These are phyloP conservation scores for Suhomyces bokatorum DNA, from an alignment of 1,139 yeast genomes.

Conservation along the genomic window DNA sequence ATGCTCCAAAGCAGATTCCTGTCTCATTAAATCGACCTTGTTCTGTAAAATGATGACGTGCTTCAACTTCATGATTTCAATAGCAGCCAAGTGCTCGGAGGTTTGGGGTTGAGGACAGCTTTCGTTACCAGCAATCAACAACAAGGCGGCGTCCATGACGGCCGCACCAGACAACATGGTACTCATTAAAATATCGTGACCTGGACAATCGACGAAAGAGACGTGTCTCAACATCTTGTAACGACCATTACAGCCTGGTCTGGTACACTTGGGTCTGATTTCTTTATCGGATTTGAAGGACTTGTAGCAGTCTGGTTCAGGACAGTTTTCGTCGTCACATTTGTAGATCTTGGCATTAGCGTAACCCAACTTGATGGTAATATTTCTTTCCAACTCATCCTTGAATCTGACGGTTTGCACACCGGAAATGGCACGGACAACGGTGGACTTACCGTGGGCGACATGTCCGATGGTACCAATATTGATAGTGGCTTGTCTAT, in stretches of 20 bases:
- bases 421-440: slow-evolving; percentile 97
- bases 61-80: slow-evolving; percentile 97
- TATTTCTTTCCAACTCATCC: slow-evolving; percentile 97
- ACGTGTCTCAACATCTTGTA: slow-evolving; percentile 92
- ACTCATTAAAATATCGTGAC: slow-evolving; percentile 99
- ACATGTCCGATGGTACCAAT: slow-evolving; percentile 99
- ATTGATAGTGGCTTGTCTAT: slow-evolving; percentile 98
- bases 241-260: slow-evolving; percentile 81
- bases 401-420: slow-evolving; percentile 98
- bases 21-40: slow-evolving; percentile 98
- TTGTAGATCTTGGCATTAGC: slow-evolving; percentile 98
- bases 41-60: slow-evolving; percentile 96
- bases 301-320: slow-evolving; percentile 93
- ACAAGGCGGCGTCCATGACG: slow-evolving; percentile 98
- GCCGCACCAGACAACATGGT: slow-evolving; percentile 99
- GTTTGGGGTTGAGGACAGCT: slow-evolving; percentile 99
- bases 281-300: slow-evolving; percentile 95
- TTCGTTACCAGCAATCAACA: slow-evolving; percentile 97
- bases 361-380: slow-evolving; percentile 96
- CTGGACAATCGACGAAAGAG: slow-evolving; percentile 99
- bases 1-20: slow-evolving; percentile 94
- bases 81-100: slow-evolving; percentile 98
- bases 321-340: slow-evolving; percentile 83
- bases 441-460: slow-evolving; percentile 99
- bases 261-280: slow-evolving; percentile 87